Conservation (phyloP, 176 grass and related monocot species). For the Phoenix dactylifera region DNA sequence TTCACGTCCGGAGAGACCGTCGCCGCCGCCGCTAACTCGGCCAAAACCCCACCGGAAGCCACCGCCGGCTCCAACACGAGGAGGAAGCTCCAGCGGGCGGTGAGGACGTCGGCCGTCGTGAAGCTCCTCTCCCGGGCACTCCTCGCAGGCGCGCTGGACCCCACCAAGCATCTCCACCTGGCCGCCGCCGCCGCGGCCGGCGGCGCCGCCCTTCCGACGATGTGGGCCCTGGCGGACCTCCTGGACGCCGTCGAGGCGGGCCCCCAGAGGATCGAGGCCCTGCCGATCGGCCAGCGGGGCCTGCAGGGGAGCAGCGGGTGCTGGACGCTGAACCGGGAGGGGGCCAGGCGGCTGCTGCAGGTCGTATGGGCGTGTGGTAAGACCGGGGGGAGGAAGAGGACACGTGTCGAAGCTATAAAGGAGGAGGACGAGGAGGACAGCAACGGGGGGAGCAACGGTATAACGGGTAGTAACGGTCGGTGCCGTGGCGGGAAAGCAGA, state of each 20-base stretch:
- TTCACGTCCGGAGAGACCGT: slow-evolving; percentile 10
- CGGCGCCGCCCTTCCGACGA: slow-evolving; percentile 37
- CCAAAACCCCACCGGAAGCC: too few species aligned
- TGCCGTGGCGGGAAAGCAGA: too few species aligned
- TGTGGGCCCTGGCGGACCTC: slow-evolving; percentile 51
- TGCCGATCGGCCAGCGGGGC: too few species aligned
- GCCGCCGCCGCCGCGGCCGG: slow-evolving; percentile 2
- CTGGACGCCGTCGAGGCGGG: slow-evolving; percentile 60
- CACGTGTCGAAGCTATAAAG: too few species aligned
- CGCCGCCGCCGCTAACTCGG: background rate
- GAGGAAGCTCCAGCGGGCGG: slow-evolving; percentile 50
- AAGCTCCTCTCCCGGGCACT: slow-evolving; percentile 67
- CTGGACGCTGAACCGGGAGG: too few species aligned
- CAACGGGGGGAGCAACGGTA: too few species aligned
- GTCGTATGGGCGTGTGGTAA: too few species aligned
- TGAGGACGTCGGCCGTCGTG: slow-evolving; percentile 74
- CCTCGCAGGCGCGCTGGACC: slow-evolving; percentile 53
- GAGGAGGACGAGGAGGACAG: too few species aligned
- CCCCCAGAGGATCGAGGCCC: background rate
- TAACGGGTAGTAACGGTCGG: too few species aligned
- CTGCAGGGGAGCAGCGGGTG: too few species aligned
- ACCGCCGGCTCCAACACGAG: background rate
- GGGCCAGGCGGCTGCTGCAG: too few species aligned
- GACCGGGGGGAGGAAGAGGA: too few species aligned
- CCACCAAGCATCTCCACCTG: slow-evolving; percentile 41